phyloP scores from a whole-genome alignment of 2,329 filamentous ascomycete genomes.

The Nigrospora osmanthi region DNA sequence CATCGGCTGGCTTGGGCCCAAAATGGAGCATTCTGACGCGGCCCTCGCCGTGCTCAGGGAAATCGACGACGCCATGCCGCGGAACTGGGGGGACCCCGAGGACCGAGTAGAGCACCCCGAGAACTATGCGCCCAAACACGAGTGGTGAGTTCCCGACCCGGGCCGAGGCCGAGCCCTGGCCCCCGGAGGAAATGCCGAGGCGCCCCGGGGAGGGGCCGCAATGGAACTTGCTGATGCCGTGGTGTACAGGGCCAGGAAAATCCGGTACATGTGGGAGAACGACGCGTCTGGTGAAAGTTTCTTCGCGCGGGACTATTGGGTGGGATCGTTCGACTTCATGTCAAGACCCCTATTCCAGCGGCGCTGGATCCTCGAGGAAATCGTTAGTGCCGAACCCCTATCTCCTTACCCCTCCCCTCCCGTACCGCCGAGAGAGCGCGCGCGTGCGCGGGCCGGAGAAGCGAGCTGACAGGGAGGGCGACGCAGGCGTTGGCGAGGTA shows the following conservation, averaged over 20 bases:
- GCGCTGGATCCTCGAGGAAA: constrained; percentile 27
- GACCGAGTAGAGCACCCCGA: constrained; percentile 23
- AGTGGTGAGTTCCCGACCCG: constrained; percentile 14
- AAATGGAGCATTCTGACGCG: constrained; percentile 17
- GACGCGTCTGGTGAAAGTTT: too few species aligned
- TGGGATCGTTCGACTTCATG: constrained; percentile 20
- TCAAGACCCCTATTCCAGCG: constrained; percentile 24
- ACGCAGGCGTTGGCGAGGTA: constrained; percentile 16
- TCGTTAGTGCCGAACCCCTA: constrained; percentile 13
- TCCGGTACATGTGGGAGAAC: too few species aligned
- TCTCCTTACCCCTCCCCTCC: neutral
- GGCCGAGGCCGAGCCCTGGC: neutral
- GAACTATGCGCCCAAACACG: constrained; percentile 22
- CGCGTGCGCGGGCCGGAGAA: too few species aligned
- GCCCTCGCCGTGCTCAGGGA: constrained; percentile 16
- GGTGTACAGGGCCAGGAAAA: too few species aligned
- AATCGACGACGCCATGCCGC: constrained; percentile 22
- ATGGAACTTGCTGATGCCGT: too few species aligned
- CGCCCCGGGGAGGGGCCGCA: too few species aligned
- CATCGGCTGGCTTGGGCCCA: constrained; percentile 23
- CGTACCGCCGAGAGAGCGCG: too few species aligned
- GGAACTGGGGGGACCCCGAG: constrained; percentile 23
- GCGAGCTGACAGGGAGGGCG: too few species aligned
- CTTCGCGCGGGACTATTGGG: constrained; percentile 11
- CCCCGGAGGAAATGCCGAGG: too few species aligned